Percentiles rank a stretch among this genome's conserved stretches.
These are phyloP conservation scores for Candida silvicultrix DNA, from an alignment of 805 yeast species.

Conservation along the genomic window DNA sequence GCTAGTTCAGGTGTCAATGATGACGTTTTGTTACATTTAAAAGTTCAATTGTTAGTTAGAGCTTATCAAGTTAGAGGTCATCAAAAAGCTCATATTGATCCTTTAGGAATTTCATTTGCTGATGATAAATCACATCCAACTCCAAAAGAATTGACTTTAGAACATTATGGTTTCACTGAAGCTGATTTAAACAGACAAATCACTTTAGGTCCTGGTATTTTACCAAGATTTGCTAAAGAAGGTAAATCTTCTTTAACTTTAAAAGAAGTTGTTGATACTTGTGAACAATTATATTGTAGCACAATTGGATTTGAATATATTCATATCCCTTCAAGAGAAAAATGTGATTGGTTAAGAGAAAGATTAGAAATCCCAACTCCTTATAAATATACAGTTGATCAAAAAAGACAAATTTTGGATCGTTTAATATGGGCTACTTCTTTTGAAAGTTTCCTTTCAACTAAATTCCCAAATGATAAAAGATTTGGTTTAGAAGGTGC, in stretches of 20 bases:
- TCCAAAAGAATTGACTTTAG: conserved; percentile 87
- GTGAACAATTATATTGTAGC: conserved; percentile 84
- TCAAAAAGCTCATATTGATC: conserved; percentile 90
- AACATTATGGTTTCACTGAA: conserved; percentile 86
- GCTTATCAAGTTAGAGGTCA: conserved; percentile 99
- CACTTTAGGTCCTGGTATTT: conserved; percentile 94
- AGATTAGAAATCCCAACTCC: conserved; percentile 91
- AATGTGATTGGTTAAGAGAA: conserved; percentile 98
- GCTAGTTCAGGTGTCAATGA: conserved; percentile 35
- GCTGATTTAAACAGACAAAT: conserved; percentile 78
- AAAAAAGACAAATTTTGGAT: conserved; percentile 94
- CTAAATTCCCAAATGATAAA: conserved; percentile 97
- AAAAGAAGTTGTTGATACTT: conserved; percentile 67
- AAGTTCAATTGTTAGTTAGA: conserved; percentile 92
- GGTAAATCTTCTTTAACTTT: conserved; percentile 60
- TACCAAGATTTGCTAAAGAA: conserved; percentile 78
- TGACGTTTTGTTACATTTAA: conserved; percentile 77
- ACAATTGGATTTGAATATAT: conserved; percentile 92
- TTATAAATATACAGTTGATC: conserved; percentile 74
- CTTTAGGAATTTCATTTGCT: conserved; percentile 86
- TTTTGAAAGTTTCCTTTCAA: conserved; percentile 86
- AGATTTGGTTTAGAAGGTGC: conserved; percentile 99
- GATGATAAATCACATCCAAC: conserved; percentile 43
- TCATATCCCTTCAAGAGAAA: conserved; percentile 91
- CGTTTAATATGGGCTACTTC: conserved; percentile 95